phyloP scores from a whole-genome alignment of 2,329 filamentous ascomycete species.

The Alternaria hordeiaustralica region DNA sequence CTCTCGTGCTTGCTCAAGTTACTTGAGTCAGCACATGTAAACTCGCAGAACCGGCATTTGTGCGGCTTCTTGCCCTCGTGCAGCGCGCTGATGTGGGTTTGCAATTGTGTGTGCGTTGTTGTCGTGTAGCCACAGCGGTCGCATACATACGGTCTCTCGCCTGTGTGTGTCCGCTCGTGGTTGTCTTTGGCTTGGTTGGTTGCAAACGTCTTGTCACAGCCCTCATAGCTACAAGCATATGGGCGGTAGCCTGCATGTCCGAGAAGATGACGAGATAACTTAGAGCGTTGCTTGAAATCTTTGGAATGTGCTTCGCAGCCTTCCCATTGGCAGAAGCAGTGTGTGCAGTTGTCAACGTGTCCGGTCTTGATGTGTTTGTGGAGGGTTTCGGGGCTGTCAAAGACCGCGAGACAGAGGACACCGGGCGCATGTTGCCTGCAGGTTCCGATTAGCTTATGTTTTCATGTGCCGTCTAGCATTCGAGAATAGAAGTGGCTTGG shows the following conservation, averaged over 20 bases:
- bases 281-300: slow-evolving; percentile 50
- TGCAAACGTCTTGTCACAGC: slow-evolving; percentile 48
- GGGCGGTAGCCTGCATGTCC: slow-evolving; percentile 47
- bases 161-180: slow-evolving; percentile 48
- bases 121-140: slow-evolving; percentile 47
- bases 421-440: slow-evolving; percentile 33
- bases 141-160: slow-evolving; percentile 46
- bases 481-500: not conserved
- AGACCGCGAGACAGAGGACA: slow-evolving; percentile 37
- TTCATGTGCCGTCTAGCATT: not conserved
- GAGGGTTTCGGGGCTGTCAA: slow-evolving; percentile 36
- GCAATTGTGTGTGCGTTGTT: slow-evolving; percentile 48
- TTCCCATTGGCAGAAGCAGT: slow-evolving; percentile 47
- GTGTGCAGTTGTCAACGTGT: slow-evolving; percentile 44
- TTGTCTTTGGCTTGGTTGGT: slow-evolving; percentile 52
- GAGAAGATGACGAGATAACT: slow-evolving; percentile 47
- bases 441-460: not conserved
- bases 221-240: slow-evolving; percentile 44
- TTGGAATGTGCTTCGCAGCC: slow-evolving; percentile 41
- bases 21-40: slow-evolving; percentile 46
- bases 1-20: slow-evolving; percentile 49
- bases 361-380: slow-evolving; percentile 46
- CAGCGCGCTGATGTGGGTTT: slow-evolving; percentile 47
- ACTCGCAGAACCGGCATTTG: slow-evolving; percentile 48
- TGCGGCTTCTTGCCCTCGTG: slow-evolving; percentile 47